These are phyloP conservation scores for Thymus quinquecostatus DNA, from an alignment of 257 asterid genomes.

Conservation along the genomic window DNA sequence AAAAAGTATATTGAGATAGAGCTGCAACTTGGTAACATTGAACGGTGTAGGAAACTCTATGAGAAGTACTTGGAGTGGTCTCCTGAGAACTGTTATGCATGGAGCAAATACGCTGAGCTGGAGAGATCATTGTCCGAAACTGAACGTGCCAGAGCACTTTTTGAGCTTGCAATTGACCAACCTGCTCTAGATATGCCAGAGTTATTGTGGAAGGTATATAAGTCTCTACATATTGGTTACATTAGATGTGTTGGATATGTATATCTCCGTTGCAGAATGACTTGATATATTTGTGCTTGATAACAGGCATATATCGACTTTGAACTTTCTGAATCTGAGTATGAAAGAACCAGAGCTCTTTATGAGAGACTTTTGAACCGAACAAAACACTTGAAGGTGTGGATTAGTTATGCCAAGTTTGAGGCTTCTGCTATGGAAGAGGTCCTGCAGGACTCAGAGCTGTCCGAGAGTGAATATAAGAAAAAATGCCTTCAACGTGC, in stretches of 20 bases:
- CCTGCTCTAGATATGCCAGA: slow-evolving; percentile 98
- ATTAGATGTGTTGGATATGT: neutral
- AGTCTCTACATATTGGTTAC: neutral
- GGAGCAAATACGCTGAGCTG: slow-evolving; percentile 91
- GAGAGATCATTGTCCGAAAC: slow-evolving; percentile 85
- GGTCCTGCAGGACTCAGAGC: slow-evolving; percentile 41
- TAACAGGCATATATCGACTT: slow-evolving; percentile 93
- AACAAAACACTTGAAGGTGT: slow-evolving; percentile 94
- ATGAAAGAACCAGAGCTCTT: slow-evolving; percentile 79
- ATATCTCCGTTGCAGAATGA: neutral
- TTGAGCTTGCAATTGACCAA: slow-evolving; percentile 95
- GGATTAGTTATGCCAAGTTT: slow-evolving; percentile 96
- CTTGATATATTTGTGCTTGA: neutral
- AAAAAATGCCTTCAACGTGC: slow-evolving; percentile 66
- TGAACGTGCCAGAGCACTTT: slow-evolving; percentile 89
- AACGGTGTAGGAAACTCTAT: slow-evolving; percentile 83
- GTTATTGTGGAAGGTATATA: slow-evolving; percentile 83
- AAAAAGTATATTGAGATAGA: slow-evolving; percentile 97
- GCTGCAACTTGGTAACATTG: slow-evolving; percentile 85
- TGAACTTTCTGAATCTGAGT: slow-evolving; percentile 86
- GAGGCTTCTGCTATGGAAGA: slow-evolving; percentile 77
- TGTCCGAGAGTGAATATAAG: slow-evolving; percentile 53
- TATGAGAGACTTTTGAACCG: slow-evolving; percentile 91
- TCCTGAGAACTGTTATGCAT: slow-evolving; percentile 94
- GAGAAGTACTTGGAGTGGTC: slow-evolving; percentile 89